Evolutionary conservation across 257 asterid species (phyloP).

Genomic region (Plantago ovata): DNA sequence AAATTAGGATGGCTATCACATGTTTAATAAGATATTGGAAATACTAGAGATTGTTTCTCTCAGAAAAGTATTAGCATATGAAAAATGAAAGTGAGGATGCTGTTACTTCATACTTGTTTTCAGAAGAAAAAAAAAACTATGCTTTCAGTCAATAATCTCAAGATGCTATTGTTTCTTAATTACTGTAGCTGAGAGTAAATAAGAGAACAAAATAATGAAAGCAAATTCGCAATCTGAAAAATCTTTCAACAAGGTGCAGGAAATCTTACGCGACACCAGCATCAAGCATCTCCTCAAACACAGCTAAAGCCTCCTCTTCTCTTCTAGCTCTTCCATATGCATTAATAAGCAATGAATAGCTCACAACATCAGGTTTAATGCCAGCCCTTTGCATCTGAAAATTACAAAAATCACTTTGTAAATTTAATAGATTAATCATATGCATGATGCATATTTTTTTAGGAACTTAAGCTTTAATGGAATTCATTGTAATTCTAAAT

Average conservation of each 20-base stretch:
- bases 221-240: background rate
- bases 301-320: constrained; percentile 97
- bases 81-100: too few species aligned
- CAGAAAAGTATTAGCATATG: too few species aligned
- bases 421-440: constrained; percentile 20
- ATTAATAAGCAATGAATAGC: constrained; percentile 74
- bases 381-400: constrained; percentile 82
- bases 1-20: constrained; percentile 3
- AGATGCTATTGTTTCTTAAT: too few species aligned
- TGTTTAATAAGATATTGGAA: background rate
- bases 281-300: constrained; percentile 99
- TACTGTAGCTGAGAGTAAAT: too few species aligned
- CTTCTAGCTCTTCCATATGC: constrained; percentile 98
- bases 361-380: constrained; percentile 85
- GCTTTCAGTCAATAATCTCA: too few species aligned
- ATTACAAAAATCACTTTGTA: constrained; percentile 21
- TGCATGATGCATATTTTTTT: constrained; percentile 9
- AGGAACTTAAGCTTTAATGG: constrained; percentile 9
- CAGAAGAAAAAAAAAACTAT: too few species aligned
- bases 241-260: background rate
- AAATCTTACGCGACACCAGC: constrained; percentile 79
- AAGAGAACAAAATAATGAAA: too few species aligned
- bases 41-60: too few species aligned
- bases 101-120: too few species aligned
- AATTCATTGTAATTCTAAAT: background rate